Evolutionary conservation across 1,284 basidiomycete genomes (phyloP).

Genomic region (Tausonia pullulans): DNA sequence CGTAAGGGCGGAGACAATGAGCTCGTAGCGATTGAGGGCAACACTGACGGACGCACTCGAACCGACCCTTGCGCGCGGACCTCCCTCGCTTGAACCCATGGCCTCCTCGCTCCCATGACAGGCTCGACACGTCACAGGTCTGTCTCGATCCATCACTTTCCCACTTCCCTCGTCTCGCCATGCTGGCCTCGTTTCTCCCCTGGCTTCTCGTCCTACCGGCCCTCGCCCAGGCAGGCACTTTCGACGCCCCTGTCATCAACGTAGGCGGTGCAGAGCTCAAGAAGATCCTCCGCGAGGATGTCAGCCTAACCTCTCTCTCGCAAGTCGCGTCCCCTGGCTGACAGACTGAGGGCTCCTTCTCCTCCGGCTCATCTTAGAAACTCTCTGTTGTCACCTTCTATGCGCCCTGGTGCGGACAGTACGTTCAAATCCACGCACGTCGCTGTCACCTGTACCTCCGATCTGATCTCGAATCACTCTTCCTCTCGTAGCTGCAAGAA

Average conservation of each 20-base stretch:
- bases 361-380: not conserved
- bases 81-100: not conserved
- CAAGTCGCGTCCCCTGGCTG: not conserved
- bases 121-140: too few species aligned
- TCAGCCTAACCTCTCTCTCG: not conserved
- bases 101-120: too few species aligned
- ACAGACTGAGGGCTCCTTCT: not conserved
- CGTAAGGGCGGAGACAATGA: not conserved
- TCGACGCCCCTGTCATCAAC: conserved; percentile 6
- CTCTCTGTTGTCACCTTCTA: conserved; percentile 14
- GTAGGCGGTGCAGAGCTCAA: not conserved
- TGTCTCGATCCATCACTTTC: too few species aligned
- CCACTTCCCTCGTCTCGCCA: not conserved
- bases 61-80: not conserved
- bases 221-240: conserved; percentile 11
- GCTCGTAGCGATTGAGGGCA: not conserved
- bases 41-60: not conserved
- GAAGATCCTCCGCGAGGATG: conserved; percentile 11
- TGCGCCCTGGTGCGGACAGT: conserved; percentile 15
- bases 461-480: not conserved
- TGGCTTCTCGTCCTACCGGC: not conserved
- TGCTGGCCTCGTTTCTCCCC: not conserved
- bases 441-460: not conserved
- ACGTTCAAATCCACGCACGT: not conserved
- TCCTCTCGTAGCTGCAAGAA: conserved; percentile 61